These are phyloP conservation scores for Diaporthe eres DNA, from an alignment of 2,329 filamentous ascomycete species.

Conservation along the genomic window DNA sequence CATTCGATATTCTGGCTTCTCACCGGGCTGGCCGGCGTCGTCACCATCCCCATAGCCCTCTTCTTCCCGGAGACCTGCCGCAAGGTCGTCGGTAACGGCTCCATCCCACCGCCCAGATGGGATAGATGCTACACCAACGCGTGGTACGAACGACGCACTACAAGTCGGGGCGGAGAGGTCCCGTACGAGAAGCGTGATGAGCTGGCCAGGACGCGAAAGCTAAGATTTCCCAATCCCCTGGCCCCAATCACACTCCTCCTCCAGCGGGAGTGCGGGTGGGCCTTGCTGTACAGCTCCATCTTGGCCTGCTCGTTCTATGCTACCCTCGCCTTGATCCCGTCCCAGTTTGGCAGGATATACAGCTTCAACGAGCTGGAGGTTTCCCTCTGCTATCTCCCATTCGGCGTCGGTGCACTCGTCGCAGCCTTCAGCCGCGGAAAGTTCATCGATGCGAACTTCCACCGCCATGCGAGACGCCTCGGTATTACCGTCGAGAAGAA, in stretches of 20 bases:
- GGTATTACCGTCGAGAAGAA: conserved; percentile 64
- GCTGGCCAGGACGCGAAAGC: not conserved
- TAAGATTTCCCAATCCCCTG: not conserved
- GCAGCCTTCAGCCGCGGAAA: conserved; percentile 58
- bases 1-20: conserved; percentile 70
- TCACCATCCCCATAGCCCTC: conserved; percentile 39
- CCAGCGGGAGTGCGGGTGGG: not conserved
- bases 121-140: not conserved
- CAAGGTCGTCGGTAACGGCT: conserved; percentile 62
- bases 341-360: conserved; percentile 51
- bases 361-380: conserved; percentile 55
- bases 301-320: not conserved
- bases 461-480: conserved; percentile 63
- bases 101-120: conserved; percentile 54
- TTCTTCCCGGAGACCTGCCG: conserved; percentile 51
- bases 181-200: not conserved
- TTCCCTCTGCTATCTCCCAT: conserved; percentile 59
- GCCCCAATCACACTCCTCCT: not conserved
- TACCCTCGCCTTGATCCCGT: conserved; percentile 52
- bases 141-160: not conserved
- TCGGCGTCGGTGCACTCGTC: conserved; percentile 54
- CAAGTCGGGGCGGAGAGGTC: not conserved
- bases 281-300: conserved; percentile 3
- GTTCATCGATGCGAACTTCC: conserved; percentile 74
- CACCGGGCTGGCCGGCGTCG: conserved; percentile 52